A percentile compares a stretch with the other conserved stretches of the same genome.
Evolutionary conservation across 2,329 filamentous ascomycete species (phyloP).

Genomic region (Dendryphion nanum): DNA sequence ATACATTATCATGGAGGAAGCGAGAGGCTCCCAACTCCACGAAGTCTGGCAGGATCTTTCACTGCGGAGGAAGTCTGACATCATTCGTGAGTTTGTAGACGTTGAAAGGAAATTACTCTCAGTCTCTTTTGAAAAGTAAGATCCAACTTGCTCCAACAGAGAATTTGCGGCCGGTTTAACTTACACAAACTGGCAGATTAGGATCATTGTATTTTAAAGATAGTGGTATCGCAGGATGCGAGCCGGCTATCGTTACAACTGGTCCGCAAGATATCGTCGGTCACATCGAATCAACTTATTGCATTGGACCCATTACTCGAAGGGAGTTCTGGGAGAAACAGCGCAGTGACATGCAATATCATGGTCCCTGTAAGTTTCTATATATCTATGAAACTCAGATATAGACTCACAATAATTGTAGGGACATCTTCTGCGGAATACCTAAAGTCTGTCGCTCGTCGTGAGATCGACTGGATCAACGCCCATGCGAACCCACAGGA

Average conservation of each 20-base stretch:
- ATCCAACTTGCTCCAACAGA: conserved; percentile 16
- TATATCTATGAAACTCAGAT: conserved; percentile 1
- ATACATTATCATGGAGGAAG: conserved; percentile 35
- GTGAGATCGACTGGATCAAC: conserved; percentile 36
- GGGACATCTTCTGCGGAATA: conserved; percentile 23
- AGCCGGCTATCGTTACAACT: conserved; percentile 20
- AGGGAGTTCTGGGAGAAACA: conserved; percentile 23
- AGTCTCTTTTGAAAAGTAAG: conserved; percentile 25
- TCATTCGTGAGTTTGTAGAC: conserved; percentile 25
- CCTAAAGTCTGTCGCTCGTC: conserved; percentile 26
- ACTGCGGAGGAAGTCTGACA: conserved; percentile 15
- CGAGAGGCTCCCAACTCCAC: conserved; percentile 20
- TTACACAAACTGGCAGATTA: conserved; percentile 14
- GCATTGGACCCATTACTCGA: conserved; percentile 22
- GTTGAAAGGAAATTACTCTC: conserved; percentile 30
- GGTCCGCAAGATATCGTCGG: conserved; percentile 13
- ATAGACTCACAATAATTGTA: conserved; percentile 11
- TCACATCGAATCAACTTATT: conserved; percentile 16
- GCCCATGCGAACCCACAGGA: conserved; percentile 20
- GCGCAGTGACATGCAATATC: conserved; percentile 19
- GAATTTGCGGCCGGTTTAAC: conserved; percentile 10
- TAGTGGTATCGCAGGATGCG: conserved; percentile 27
- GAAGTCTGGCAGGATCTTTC: conserved; percentile 21
- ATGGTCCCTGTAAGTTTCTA: conserved; percentile 21
- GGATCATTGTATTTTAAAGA: conserved; percentile 22